Evolutionary conservation across 352 stramenopile species (phyloP).

Genomic region (Detonula confervacea): DNA sequence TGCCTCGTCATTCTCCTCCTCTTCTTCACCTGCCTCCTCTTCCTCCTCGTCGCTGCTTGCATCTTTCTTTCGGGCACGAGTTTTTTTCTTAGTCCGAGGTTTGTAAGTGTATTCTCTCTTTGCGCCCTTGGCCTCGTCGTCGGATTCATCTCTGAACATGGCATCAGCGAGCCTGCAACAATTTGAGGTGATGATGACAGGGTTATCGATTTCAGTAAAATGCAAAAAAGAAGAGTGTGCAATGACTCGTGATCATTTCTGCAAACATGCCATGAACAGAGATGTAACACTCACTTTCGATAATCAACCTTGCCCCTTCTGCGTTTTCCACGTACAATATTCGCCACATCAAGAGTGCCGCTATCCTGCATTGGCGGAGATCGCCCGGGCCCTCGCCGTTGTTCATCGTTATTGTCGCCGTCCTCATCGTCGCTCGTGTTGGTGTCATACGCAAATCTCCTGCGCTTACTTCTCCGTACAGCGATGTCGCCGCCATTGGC

Average conservation of each 20-base stretch:
- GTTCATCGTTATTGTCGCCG: no score
- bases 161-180: conserved; percentile 61
- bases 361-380: conserved; percentile 33
- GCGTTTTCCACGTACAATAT: conserved; percentile 81
- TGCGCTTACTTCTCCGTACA: conserved; percentile 18
- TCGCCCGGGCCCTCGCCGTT: no score
- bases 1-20: conserved; percentile 9
- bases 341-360: conserved; percentile 70
- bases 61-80: neutral
- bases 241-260: no score
- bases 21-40: neutral
- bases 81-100: conserved; percentile 11
- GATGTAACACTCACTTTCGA: conserved; percentile 48
- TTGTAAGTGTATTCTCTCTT: conserved; percentile 39
- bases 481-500: neutral
- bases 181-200: neutral
- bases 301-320: conserved; percentile 78
- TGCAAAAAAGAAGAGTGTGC: no score
- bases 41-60: conserved; percentile 12
- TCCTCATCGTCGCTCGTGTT: conserved; percentile 1
- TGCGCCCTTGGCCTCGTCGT: conserved; percentile 45
- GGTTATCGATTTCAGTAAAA: neutral
- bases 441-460: no score
- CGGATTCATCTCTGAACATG: conserved; percentile 72
- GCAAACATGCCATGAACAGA: no score